Percentiles rank a stretch among this genome's conserved stretches.
phyloP scores from a whole-genome alignment of 2,329 filamentous ascomycete genomes.

The Hirsutella thompsonii region DNA sequence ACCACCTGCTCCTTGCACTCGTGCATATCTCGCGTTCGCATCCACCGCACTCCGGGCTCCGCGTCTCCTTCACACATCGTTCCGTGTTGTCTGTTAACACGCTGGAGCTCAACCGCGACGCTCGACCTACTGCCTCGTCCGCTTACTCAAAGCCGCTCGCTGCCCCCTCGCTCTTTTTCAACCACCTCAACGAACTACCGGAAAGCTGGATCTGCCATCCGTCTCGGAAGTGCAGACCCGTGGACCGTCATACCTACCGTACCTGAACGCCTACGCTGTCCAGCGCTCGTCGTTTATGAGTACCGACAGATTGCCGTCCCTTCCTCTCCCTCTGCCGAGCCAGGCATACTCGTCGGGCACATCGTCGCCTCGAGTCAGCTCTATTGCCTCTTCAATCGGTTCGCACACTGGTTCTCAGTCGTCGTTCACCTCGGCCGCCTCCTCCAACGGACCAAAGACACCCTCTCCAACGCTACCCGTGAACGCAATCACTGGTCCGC shows the following conservation, averaged over 20 bases:
- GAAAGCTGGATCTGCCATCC: constrained; percentile 90
- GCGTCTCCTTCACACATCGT: not conserved
- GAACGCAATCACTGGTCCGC: constrained; percentile 22
- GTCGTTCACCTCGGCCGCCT: constrained; percentile 39
- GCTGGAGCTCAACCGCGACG: constrained; percentile 7
- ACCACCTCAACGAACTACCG: constrained; percentile 38
- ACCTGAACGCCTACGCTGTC: constrained; percentile 46
- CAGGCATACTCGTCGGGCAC: constrained; percentile 59
- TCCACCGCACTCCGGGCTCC: constrained; percentile 14
- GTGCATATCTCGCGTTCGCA: not conserved
- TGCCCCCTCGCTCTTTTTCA: constrained; percentile 19
- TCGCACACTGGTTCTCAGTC: constrained; percentile 40
- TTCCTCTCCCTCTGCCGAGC: constrained; percentile 56
- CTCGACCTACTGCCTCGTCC: not conserved
- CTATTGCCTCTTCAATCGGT: constrained; percentile 48
- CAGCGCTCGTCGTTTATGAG: constrained; percentile 53
- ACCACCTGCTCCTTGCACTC: not conserved
- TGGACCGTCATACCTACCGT: constrained; percentile 1
- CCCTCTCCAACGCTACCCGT: constrained; percentile 57
- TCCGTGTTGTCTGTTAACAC: not conserved
- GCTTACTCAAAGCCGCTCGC: constrained; percentile 1
- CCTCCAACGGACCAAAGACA: constrained; percentile 58
- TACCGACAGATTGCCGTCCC: constrained; percentile 56
- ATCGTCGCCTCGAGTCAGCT: constrained; percentile 65
- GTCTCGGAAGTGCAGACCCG: constrained; percentile 23